Conservation (phyloP, 192 early-diverging fungal genomes). For the Phycomyces nitens region DNA sequence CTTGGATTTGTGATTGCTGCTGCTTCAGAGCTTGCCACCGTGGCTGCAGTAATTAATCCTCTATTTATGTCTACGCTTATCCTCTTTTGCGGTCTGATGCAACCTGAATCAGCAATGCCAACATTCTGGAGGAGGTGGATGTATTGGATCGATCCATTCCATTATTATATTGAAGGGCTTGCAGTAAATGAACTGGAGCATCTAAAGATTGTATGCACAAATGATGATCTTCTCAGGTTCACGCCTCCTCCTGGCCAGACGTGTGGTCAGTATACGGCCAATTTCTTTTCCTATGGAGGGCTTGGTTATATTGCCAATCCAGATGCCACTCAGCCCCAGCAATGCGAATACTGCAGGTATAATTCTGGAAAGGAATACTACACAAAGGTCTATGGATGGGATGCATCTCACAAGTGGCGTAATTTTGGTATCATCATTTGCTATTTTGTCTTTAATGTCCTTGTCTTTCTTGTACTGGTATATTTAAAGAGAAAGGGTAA, state of each 20-base stretch:
- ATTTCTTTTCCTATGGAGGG: constrained; percentile 10
- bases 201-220: constrained; percentile 45
- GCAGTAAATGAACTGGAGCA: constrained; percentile 55
- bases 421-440: constrained; percentile 65
- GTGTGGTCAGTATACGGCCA: constrained; percentile 50
- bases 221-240: constrained; percentile 53
- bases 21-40: constrained; percentile 52
- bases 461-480: constrained; percentile 39
- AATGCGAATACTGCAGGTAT: constrained; percentile 64
- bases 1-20: constrained; percentile 72
- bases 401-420: constrained; percentile 58
- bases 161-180: constrained; percentile 64
- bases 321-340: constrained; percentile 4
- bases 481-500: constrained; percentile 37
- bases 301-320: constrained; percentile 14
- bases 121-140: constrained; percentile 65
- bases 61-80: constrained; percentile 63
- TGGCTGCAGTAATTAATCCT: constrained; percentile 63
- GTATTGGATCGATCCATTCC: constrained; percentile 67
- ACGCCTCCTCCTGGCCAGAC: constrained; percentile 51
- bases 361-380: constrained; percentile 56
- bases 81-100: constrained; percentile 72
- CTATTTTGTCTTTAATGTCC: constrained; percentile 58
- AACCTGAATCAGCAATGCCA: constrained; percentile 56
- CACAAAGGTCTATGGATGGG: constrained; percentile 41